Evolutionary conservation across 1,284 basidiomycete species (phyloP), one percentile per base, ranked within the genome.

Genomic region (Binderoboletus segoi): DNA sequence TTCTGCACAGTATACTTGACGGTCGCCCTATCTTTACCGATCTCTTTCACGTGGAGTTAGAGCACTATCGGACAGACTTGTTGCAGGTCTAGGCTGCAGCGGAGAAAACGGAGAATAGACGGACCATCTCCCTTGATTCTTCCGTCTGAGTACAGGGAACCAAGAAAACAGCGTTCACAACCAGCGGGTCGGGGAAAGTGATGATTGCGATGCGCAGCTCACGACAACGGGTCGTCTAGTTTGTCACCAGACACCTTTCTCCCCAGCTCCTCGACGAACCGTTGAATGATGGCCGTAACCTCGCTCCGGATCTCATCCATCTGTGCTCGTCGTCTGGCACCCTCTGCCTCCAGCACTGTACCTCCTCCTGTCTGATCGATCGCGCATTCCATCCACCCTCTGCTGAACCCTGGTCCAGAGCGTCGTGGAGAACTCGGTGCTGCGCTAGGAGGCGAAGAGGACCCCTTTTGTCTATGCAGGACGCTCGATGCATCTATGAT

Each of bases 201-300:
- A 26, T 43, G 23, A 23, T 26, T 26, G 11, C 41, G 24, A 43
- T 43, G 15, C 16, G 40, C n/a, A 41, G n/a, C 20, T 6, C 21
- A 11, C 33, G 21, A 24, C 16, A 51, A 30, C 45, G 54, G 37
- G 28, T 57, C 48, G 35, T 59, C 62, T n/a, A 77, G 58, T 20
- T 58, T 58, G 28, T 69, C 58, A n/a, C 74, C 76, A 13, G 79
- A 80, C 12, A 85, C 76, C 21, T 73, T 73, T 57, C 79, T 75
- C 18, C 88, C 88, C 6, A 89, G 70, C 18, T 72, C 72, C 70
- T 88, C 81, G 11, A 90, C 85, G n/a, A 78, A 75, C 23, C 69
- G 72, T 62, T 88, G 88, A 23, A 89, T 65, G 30, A 84, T 66
- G 20, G 78, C 76, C 10, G 88, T 89, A 23, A 89, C 70, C 46